A percentile compares a stretch with the other conserved stretches of the same genome.
phyloP scores from a whole-genome alignment of 2,329 filamentous ascomycete species.

The Fusarium longipes region DNA sequence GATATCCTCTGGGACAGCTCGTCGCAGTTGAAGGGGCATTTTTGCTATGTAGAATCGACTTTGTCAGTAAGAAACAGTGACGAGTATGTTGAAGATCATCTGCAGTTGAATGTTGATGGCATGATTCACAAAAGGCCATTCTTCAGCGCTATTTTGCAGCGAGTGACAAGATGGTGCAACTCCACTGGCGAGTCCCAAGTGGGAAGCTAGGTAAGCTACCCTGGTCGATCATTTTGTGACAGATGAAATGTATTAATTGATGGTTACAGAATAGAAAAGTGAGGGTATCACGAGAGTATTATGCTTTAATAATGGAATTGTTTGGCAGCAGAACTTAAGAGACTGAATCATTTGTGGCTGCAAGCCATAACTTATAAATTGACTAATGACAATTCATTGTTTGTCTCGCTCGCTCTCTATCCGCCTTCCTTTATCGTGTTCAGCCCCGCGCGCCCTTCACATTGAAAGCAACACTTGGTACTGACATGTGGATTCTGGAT shows the following conservation, averaged over 20 bases:
- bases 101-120: neutral
- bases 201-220: conserved; percentile 6
- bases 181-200: conserved; percentile 22
- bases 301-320: neutral
- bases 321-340: neutral
- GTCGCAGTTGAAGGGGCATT: conserved; percentile 51
- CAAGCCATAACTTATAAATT: neutral
- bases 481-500: neutral
- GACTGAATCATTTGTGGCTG: neutral
- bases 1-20: conserved; percentile 55
- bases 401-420: neutral
- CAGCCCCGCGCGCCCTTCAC: conserved; percentile 35
- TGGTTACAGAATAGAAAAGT: neutral
- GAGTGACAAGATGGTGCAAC: neutral
- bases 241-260: neutral
- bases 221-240: conserved; percentile 11
- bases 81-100: neutral
- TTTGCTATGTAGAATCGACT: neutral
- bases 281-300: neutral
- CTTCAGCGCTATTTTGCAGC: conserved; percentile 4
- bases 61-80: neutral
- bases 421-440: neutral
- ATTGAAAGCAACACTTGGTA: conserved; percentile 20
- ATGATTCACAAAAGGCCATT: neutral
- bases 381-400: neutral